Evolutionary conservation across 257 asterid genomes (phyloP).

Genomic region (Haberlea rhodopensis): DNA sequence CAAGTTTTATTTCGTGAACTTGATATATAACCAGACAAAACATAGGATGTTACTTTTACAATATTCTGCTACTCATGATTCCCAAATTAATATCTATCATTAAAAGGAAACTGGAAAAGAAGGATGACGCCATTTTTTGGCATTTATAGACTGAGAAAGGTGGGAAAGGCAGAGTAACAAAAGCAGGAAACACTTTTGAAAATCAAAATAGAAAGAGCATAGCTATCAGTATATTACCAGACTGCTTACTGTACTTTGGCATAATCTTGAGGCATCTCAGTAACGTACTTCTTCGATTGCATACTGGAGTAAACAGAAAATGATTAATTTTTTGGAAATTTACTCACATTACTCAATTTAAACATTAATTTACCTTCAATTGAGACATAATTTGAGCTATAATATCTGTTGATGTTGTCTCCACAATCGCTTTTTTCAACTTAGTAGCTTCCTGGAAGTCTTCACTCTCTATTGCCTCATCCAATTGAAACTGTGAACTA

Average conservation of each 20-base stretch:
- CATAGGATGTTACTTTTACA: too few relatives aligned
- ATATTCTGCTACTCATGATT: too few relatives aligned
- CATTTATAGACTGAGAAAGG: neutral
- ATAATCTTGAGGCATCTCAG: constrained; percentile 85
- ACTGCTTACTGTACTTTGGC: constrained; percentile 79
- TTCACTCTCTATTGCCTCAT: constrained; percentile 85
- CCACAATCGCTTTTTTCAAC: constrained; percentile 61
- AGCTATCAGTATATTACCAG: constrained; percentile 55
- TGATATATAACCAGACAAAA: too few relatives aligned
- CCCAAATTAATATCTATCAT: neutral
- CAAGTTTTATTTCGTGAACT: too few relatives aligned
- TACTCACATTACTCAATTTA: constrained; percentile 19
- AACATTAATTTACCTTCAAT: constrained; percentile 51
- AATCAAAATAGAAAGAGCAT: constrained; percentile 11
- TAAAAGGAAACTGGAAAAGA: neutral
- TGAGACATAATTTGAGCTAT: constrained; percentile 69
- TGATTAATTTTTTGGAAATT: constrained; percentile 18
- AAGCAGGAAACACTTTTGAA: constrained; percentile 8
- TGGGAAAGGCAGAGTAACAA: neutral
- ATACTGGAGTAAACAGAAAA: constrained; percentile 36
- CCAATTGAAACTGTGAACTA: constrained; percentile 74
- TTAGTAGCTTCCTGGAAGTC: constrained; percentile 82
- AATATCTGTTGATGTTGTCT: constrained; percentile 69
- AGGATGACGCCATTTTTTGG: neutral
- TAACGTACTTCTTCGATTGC: constrained; percentile 84